These are phyloP conservation scores for Pythium chondricola DNA, from an alignment of 352 stramenopile genomes.

Conservation along the genomic window DNA sequence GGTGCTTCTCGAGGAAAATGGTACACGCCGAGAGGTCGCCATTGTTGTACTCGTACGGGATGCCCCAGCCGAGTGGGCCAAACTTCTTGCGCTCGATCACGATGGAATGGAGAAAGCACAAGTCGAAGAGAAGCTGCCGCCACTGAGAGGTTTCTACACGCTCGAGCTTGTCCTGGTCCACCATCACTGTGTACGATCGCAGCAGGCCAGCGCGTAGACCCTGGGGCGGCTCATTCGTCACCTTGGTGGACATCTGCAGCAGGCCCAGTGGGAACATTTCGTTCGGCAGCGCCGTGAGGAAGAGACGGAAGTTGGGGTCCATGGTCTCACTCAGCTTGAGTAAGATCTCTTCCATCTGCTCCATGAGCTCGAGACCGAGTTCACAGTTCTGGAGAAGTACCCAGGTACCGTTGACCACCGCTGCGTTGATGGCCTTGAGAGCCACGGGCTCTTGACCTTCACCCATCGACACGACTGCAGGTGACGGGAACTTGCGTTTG, in stretches of 20 bases:
- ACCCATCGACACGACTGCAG: conserved; percentile 95
- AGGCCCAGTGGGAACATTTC: conserved; percentile 95
- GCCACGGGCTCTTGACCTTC: conserved; percentile 98
- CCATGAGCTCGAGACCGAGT: conserved; percentile 96
- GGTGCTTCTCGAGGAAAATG: conserved; percentile 97
- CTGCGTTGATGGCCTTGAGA: conserved; percentile 95
- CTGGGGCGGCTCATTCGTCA: conserved; percentile 97
- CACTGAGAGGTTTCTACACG: conserved; percentile 95
- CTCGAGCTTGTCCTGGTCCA: conserved; percentile 98
- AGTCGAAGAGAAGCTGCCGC: conserved; percentile 94
- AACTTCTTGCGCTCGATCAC: conserved; percentile 99
- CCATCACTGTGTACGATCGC: conserved; percentile 97
- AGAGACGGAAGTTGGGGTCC: conserved; percentile 95
- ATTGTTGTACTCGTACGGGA: conserved; percentile 99
- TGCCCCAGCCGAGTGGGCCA: conserved; percentile 95
- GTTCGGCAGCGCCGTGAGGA: conserved; percentile 96
- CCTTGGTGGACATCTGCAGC: conserved; percentile 98
- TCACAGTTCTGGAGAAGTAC: conserved; percentile 98
- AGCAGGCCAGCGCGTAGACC: conserved; percentile 93
- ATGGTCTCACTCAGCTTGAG: conserved; percentile 94
- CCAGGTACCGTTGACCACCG: conserved; percentile 96
- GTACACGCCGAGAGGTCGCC: conserved; percentile 96
- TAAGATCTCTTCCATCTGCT: conserved; percentile 98
- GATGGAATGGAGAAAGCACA: conserved; percentile 98
- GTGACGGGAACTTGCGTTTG: conserved; percentile 95